Percentiles rank a stretch among this genome's conserved stretches.
Conservation (phyloP, 495 filamentous ascomycete genomes). For the Tuber indicum region DNA sequence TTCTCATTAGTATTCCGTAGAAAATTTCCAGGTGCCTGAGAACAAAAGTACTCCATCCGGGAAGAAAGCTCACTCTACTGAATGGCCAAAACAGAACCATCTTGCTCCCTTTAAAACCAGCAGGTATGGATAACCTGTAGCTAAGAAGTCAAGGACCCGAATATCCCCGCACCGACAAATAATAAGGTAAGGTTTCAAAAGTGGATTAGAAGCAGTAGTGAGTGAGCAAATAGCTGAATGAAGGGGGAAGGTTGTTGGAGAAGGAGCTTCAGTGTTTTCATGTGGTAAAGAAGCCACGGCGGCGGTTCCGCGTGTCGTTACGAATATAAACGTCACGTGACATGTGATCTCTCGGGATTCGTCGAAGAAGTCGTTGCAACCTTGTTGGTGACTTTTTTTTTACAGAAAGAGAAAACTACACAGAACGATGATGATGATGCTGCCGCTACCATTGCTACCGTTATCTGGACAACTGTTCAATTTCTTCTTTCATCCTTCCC, state of each 20-base stretch:
- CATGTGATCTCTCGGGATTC: slow-evolving; percentile 10
- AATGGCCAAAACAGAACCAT: slow-evolving; percentile 84
- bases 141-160: slow-evolving; percentile 11
- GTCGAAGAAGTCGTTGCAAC: neutral
- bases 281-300: slow-evolving; percentile 33
- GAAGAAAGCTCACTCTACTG: slow-evolving; percentile 51
- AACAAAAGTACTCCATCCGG: neutral
- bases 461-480: neutral
- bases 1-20: neutral
- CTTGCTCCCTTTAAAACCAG: slow-evolving; percentile 21
- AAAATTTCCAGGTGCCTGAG: neutral
- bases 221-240: neutral
- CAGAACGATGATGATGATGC: neutral
- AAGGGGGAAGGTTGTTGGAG: neutral
- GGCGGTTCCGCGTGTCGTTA: slow-evolving; percentile 37
- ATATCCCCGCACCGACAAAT: neutral
- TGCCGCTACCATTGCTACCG: neutral
- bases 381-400: neutral
- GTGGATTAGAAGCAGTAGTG: neutral
- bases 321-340: slow-evolving; percentile 30
- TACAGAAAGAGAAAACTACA: neutral
- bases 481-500: neutral
- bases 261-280: neutral
- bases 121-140: slow-evolving; percentile 8
- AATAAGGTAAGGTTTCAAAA: neutral